phyloP scores from a whole-genome alignment of 164 flowering plant genomes.

The Sextonia rubra region DNA sequence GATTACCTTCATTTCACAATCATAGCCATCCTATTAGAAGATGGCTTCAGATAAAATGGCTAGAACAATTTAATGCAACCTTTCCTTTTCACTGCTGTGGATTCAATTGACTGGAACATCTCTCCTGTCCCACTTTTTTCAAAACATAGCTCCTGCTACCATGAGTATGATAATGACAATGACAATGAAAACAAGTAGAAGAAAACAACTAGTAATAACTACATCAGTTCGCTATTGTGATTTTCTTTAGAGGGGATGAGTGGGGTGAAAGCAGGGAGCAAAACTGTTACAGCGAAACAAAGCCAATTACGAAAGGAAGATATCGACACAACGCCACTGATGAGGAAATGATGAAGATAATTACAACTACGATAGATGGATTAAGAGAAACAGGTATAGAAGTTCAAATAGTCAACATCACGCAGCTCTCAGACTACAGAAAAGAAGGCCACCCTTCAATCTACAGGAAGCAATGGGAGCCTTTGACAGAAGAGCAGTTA shows the following conservation, averaged over 20 bases:
- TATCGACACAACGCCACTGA: slow-evolving; percentile 43
- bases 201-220: not conserved
- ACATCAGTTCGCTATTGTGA: not conserved
- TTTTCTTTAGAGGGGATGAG: slow-evolving; percentile 44
- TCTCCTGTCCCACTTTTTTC: not conserved
- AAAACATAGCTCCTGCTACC: not conserved
- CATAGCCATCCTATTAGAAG: too few species aligned
- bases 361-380: slow-evolving; percentile 26
- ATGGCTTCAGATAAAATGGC: too few species aligned
- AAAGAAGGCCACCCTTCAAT: slow-evolving; percentile 80
- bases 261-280: slow-evolving; percentile 40
- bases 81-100: too few species aligned
- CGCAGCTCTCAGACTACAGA: slow-evolving; percentile 72
- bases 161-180: not conserved
- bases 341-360: slow-evolving; percentile 37
- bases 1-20: too few species aligned
- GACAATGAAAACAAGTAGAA: not conserved
- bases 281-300: slow-evolving; percentile 56
- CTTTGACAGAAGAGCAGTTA: slow-evolving; percentile 40
- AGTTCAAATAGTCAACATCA: slow-evolving; percentile 57
- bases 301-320: slow-evolving; percentile 34
- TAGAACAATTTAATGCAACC: too few species aligned
- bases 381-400: slow-evolving; percentile 40
- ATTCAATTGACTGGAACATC: too few species aligned
- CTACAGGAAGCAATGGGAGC: slow-evolving; percentile 54